Evolutionary conservation across 768 basidiomycete species (phyloP), one percentile per base, ranked within the genome.

Genomic region (Phylloporus arenicola): DNA sequence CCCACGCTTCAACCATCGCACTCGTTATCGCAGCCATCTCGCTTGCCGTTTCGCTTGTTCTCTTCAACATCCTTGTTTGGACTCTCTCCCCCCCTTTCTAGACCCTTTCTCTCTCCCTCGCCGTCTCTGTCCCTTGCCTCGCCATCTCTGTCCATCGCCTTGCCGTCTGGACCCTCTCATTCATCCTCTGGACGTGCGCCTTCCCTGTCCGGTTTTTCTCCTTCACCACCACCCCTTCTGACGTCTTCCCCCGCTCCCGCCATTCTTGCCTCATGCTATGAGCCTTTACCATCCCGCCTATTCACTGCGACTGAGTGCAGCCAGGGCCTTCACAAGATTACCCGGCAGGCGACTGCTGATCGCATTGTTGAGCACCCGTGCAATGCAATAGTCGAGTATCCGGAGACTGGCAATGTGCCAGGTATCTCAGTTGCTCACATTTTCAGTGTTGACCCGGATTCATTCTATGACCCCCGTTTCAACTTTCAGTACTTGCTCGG

Each of bases 401-500:
- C 31, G 2, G 43, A 53, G 47, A 53, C 47, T n/a, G 31, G 52
- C 3, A 22, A 53, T n/a, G 4, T 25, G 1, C 45, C 13, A 17
- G 43, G 43, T 20, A 3, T 48, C 1, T 2, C 43, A 0, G 4
- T 53, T 2, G 29, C 47, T 2, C 31, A 40, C 6, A 35, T 45
- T 1, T 53, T 53, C 19, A 7, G 19, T 8, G 2, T 53, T 6
- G 1, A 53, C 6, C 30, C 52, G 1, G 12, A 34, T 3, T 27
- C 11, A 1, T 40, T 53, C 5, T 14, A 45, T 13, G 12, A 53
- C 4, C 38, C 38, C 1, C 2, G 1, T 0, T 14, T 30, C 33
- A 45, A 37, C n/a, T 53, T 49, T 3, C 52, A 53, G 11, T 49
- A 53, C 9, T 53, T n/a, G 3, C 33, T 53, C 0, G 44, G 48